phyloP scores from a whole-genome alignment of 345 rosid species.

The Camelina neglecta region DNA sequence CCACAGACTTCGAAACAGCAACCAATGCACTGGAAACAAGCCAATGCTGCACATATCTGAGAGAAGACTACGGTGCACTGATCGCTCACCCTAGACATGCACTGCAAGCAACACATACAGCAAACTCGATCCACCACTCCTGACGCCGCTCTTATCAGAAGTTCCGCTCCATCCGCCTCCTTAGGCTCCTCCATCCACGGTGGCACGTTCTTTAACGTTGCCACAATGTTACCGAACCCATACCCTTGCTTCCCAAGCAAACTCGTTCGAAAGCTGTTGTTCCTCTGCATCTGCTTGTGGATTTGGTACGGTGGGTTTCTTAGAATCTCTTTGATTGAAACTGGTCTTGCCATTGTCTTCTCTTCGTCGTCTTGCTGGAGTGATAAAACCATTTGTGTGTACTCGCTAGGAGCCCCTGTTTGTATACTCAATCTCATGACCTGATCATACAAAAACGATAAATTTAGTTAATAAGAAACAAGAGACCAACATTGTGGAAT shows the following conservation, averaged over 20 bases:
- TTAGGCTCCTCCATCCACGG: conserved; percentile 68
- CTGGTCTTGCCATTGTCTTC: conserved; percentile 49
- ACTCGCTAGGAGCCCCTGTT: conserved; percentile 68
- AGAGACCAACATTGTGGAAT: neutral
- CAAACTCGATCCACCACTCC: conserved; percentile 59
- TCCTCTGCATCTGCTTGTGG: conserved; percentile 46
- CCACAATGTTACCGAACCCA: conserved; percentile 74
- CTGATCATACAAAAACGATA: conserved; percentile 43
- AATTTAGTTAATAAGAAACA: neutral
- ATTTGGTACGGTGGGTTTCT: conserved; percentile 40
- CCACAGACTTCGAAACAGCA: conserved; percentile 79
- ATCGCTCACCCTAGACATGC: conserved; percentile 62
- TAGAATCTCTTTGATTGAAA: conserved; percentile 42
- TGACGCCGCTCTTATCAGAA: conserved; percentile 66
- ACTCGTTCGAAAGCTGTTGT: conserved; percentile 41
- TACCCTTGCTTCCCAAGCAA: conserved; percentile 56
- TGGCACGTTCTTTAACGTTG: conserved; percentile 60
- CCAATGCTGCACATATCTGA: conserved; percentile 72
- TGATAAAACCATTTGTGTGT: conserved; percentile 58
- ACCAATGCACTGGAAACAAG: conserved; percentile 71
- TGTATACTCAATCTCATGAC: conserved; percentile 69
- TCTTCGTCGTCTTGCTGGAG: conserved; percentile 44
- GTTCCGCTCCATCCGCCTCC: conserved; percentile 57
- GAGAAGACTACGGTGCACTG: conserved; percentile 61
- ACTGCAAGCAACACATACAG: conserved; percentile 81